Conservation (phyloP, 176 grass and related monocot species). For the Zea mays region DNA sequence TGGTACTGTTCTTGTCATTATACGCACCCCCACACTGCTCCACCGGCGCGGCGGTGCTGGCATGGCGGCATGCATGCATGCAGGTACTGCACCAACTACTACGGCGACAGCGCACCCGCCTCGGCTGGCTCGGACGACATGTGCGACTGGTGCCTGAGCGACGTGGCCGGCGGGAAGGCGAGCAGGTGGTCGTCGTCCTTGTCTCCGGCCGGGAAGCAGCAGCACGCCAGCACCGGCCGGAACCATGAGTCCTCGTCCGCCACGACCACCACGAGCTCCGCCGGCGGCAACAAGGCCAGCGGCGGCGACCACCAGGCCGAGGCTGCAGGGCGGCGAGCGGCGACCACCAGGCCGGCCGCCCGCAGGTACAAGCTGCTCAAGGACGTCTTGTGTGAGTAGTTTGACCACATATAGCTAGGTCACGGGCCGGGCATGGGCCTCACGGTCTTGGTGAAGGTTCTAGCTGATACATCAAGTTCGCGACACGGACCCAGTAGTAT, state of each 20-base stretch:
- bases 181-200: constrained; percentile 17
- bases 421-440: not conserved
- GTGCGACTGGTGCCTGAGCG: constrained; percentile 93
- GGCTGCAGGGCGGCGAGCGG: constrained; percentile 30
- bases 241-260: constrained; percentile 36
- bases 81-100: constrained; percentile 98
- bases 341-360: constrained; percentile 60
- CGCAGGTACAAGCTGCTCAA: constrained; percentile 99
- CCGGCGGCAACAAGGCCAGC: constrained; percentile 12
- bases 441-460: not conserved
- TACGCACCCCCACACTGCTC: too few relatives aligned
- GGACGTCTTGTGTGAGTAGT: constrained; percentile 81
- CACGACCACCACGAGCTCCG: constrained; percentile 45
- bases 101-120: constrained; percentile 49
- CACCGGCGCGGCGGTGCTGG: not conserved
- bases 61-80: not conserved
- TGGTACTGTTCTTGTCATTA: not conserved
- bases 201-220: constrained; percentile 35
- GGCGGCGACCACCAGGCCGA: constrained; percentile 23
- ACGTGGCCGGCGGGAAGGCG: constrained; percentile 44
- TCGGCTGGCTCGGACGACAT: constrained; percentile 41
- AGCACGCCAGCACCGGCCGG: not conserved
- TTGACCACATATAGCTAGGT: constrained; percentile 15
- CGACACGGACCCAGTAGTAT: not conserved
- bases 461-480: not conserved